Evolutionary conservation across 2,329 filamentous ascomycete genomes (phyloP), one percentile per base, ranked within the genome.

Genomic region (Hirsutella rhossiliensis): DNA sequence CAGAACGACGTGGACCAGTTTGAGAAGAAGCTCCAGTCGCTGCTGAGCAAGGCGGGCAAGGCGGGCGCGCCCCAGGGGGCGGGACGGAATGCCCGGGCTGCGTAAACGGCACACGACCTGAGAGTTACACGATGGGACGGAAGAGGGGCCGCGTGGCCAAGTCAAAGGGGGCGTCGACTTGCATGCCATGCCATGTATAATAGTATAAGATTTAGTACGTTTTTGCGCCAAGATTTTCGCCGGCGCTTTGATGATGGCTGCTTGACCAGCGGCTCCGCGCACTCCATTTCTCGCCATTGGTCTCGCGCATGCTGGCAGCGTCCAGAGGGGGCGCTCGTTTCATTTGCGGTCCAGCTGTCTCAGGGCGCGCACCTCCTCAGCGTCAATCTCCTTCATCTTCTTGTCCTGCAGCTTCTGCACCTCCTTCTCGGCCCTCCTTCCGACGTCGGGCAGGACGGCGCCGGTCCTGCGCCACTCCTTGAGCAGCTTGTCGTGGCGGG

Each of bases 361-460:
- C 23, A 73, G 49, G 3, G 64, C 59, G 54, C 68, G 64, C 55
- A 72, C 71, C 63, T 79, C 74, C 36, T 62, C 63, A 11, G 53
- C 54, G 39, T 75, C 67, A 40, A 78, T 67, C 44, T 63, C 65
- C 55, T 66, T 65, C 62, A 76, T 68, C 58, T 69, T 65, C 61
- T 73, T 73, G 46, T 74, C 69, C 62, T 73, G 71, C 46, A 67
- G 48, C 60, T 70, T 69, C 54, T 72, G 67, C 54, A 69, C 50
- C 55, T 68, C 64, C 45, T 59, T 68, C 34, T 71, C 67, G 5
- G 75, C 63, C 55, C 68, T 65, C 50, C 64, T 64, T 48, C 68
- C 66, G n/a, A 71, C 55, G 50, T 78, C 74, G 2, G 65, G 63
- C 36, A 66, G 55, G 28, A 78, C 51, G 11, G 50, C 31, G 18